A percentile compares a stretch with the other conserved stretches of the same genome.
Conservation (phyloP, 495 filamentous ascomycete species). For the Annulohypoxylon moriforme region DNA sequence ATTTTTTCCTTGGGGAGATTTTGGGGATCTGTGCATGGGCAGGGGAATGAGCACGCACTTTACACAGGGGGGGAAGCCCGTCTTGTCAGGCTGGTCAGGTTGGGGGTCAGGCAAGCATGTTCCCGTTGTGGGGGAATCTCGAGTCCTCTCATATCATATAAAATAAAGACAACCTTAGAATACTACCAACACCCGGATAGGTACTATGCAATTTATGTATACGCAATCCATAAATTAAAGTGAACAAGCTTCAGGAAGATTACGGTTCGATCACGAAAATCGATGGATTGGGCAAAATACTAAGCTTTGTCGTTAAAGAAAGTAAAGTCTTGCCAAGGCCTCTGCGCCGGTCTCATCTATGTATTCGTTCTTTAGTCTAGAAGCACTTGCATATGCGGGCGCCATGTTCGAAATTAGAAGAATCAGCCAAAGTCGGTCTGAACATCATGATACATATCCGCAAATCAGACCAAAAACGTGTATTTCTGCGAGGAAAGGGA, state of each 20-base stretch:
- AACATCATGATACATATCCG: slow-evolving; percentile 35
- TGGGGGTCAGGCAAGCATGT: slow-evolving; percentile 38
- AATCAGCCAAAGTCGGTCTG: slow-evolving; percentile 32
- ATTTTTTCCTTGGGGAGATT: slow-evolving; percentile 28
- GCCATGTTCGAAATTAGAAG: slow-evolving; percentile 23
- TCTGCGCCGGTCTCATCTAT: slow-evolving; percentile 28
- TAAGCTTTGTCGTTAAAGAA: slow-evolving; percentile 27
- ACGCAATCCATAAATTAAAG: slow-evolving; percentile 14
- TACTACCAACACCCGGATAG: slow-evolving; percentile 13
- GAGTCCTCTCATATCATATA: slow-evolving; percentile 17
- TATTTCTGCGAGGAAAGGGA: slow-evolving; percentile 22
- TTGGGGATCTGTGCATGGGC: slow-evolving; percentile 40
- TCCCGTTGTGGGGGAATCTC: slow-evolving; percentile 42
- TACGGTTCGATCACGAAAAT: background rate
- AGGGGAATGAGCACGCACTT: slow-evolving; percentile 39
- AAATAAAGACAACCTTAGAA: slow-evolving; percentile 19
- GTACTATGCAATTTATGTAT: background rate
- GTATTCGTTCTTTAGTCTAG: slow-evolving; percentile 15
- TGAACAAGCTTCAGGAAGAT: slow-evolving; percentile 15
- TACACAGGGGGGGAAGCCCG: slow-evolving; percentile 33
- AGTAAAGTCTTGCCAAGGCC: slow-evolving; percentile 33
- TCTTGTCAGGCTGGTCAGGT: slow-evolving; percentile 36
- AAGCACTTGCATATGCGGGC: slow-evolving; percentile 35
- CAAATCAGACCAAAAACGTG: slow-evolving; percentile 29
- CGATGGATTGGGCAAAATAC: slow-evolving; percentile 26